These are phyloP conservation scores for Sarcomyxa edulis DNA, from an alignment of 768 basidiomycete species.

Conservation along the genomic window DNA sequence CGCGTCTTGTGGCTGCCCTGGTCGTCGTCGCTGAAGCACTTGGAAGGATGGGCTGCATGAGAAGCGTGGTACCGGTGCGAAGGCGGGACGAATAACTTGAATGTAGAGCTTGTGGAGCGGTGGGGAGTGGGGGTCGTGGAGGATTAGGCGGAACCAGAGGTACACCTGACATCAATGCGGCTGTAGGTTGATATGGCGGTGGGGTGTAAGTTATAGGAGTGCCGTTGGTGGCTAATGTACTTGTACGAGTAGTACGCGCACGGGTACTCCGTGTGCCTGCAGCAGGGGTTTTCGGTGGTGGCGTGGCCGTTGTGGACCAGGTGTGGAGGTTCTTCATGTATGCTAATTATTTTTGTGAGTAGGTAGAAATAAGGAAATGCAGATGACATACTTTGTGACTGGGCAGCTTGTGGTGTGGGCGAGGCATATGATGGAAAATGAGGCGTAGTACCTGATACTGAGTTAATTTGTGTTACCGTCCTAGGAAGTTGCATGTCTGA, in stretches of 20 bases:
- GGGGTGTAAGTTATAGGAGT: slow-evolving; percentile 22
- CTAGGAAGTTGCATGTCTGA: slow-evolving; percentile 61
- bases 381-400: slow-evolving; percentile 28
- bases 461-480: slow-evolving; percentile 49
- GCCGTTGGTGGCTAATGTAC: slow-evolving; percentile 30
- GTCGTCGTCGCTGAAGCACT: slow-evolving; percentile 31
- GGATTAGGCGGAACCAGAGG: slow-evolving; percentile 39
- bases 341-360: slow-evolving; percentile 22
- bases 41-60: slow-evolving; percentile 79
- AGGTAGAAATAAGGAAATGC: slow-evolving; percentile 3
- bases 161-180: too few relatives aligned
- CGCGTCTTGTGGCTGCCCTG: slow-evolving; percentile 51
- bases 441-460: slow-evolving; percentile 26
- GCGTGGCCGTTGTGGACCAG: slow-evolving; percentile 59
- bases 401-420: slow-evolving; percentile 31
- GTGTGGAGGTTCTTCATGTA: slow-evolving; percentile 69
- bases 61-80: slow-evolving; percentile 81
- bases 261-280: slow-evolving; percentile 34
- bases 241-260: slow-evolving; percentile 36
- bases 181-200: slow-evolving; percentile 32
- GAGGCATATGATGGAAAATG: slow-evolving; percentile 29
- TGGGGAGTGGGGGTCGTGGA: slow-evolving; percentile 52
- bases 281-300: slow-evolving; percentile 37
- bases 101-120: slow-evolving; percentile 62
- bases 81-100: slow-evolving; percentile 89